phyloP scores from a whole-genome alignment of 306 rosid species.

The Rosa lucieae region DNA sequence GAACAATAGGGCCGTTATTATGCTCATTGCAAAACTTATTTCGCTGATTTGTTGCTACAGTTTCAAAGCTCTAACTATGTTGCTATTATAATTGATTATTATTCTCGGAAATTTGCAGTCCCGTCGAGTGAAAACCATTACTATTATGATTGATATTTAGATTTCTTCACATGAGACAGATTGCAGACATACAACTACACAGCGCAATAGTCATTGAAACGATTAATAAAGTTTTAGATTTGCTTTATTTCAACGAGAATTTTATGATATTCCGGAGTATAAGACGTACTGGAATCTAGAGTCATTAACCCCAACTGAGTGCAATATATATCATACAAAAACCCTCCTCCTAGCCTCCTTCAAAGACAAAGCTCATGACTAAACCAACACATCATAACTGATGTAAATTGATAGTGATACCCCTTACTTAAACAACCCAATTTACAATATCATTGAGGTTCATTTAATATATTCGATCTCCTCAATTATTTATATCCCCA shows the following conservation, averaged over 20 bases:
- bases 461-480: background rate
- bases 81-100: background rate
- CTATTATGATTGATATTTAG: background rate
- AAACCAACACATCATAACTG: constrained; percentile 8
- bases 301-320: background rate
- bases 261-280: background rate
- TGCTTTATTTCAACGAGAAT: background rate
- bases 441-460: background rate
- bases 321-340: background rate
- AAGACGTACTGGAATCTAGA: background rate
- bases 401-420: background rate
- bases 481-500: background rate
- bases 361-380: background rate
- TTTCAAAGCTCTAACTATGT: background rate
- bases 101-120: background rate
- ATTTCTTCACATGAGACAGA: background rate
- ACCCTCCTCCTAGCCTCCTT: background rate
- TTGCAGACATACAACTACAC: background rate
- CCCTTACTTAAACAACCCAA: constrained; percentile 1
- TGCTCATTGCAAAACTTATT: background rate
- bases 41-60: background rate
- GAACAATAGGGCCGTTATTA: background rate
- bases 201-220: background rate
- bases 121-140: background rate
- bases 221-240: background rate